Base-by-base conservation (phyloP, 495 filamentous ascomycete genomes). In the Pyrenopolyporus hunteri region DNA sequence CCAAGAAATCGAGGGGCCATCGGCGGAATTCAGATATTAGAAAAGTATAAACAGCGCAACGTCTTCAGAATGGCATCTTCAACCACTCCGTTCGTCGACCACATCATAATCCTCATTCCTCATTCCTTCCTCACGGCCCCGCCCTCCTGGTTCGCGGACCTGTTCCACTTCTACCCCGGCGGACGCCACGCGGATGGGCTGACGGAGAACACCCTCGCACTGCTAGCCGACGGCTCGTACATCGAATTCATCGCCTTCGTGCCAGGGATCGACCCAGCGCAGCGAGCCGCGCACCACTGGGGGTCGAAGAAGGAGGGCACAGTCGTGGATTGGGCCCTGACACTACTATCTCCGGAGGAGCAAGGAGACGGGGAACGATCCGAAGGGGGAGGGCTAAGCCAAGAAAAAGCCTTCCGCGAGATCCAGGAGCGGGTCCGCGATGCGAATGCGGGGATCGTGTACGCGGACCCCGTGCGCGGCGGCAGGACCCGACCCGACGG, bases 161-260 rank as follows among this genome's bases (percentile, higher is more conserved):
- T 76, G 63, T 85, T 87, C 70, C 82, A 78, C 57, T 60, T 87
- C 46, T 78, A 77, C 32, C 73, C 80, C 19, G 84, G 83, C 45
- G 83, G 83, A 43, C 70, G 63, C 13, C 78, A 83, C 70, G 72
- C 74, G n/a, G 78, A 80, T 73, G 77, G 70, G 52, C 70, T 70
- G 33, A 84, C 78, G 6, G 81, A 85, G 59, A 86, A 84, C 68
- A 80, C 77, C 23, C 79, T 87, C 29, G 78, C 83, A 48, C 57
- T 82, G 25, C 81, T 87, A 63, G 25, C 66, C 25, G 83, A 86
- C 64, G 83, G 84, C 44, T 75, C 73, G 23, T 87, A 87, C 72
- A 65, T 87, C 52, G 84, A 87, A 66, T 74, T 86, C 7, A 82
- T 86, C 63, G 80, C 80, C 49, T 87, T 87, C 71, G 76, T 84